These are phyloP conservation scores for Aspergillus novoparasiticus DNA, from an alignment of 2,329 filamentous ascomycete genomes.

Conservation along the genomic window DNA sequence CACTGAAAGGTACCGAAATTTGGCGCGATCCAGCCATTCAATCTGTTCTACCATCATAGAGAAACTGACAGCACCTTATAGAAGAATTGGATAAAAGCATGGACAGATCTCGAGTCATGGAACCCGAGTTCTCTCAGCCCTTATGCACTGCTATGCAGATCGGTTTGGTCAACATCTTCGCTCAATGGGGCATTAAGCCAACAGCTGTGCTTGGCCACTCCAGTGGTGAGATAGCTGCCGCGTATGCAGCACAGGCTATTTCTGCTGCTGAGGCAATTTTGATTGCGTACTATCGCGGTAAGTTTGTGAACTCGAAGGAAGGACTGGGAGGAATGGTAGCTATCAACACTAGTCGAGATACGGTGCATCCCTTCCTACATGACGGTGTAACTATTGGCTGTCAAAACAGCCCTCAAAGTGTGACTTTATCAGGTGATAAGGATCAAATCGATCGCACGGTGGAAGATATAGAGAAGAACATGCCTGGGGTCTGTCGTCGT, in stretches of 20 bases:
- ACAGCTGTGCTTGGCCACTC: constrained; percentile 32
- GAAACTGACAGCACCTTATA: too few species aligned
- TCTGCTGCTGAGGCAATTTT: constrained; percentile 6
- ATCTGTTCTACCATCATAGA: too few species aligned
- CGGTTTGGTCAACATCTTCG: constrained; percentile 31
- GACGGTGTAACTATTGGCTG: too few species aligned
- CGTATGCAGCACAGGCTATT: constrained; percentile 10
- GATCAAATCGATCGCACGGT: too few species aligned
- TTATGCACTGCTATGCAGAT: constrained; percentile 31
- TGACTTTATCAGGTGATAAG: too few species aligned
- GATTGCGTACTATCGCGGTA: constrained; percentile 7
- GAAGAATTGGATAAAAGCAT: too few species aligned
- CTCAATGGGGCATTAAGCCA: constrained; percentile 27
- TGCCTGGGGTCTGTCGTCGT: too few species aligned
- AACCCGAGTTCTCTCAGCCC: constrained; percentile 11
- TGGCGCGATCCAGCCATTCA: too few species aligned
- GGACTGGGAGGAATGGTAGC: constrained; percentile 23
- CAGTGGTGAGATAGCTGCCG: constrained; percentile 34
- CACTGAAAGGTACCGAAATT: too few species aligned
- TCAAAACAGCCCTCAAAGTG: too few species aligned
- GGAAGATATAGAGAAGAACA: too few species aligned
- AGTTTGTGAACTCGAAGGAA: background rate
- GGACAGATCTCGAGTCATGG: constrained; percentile 1
- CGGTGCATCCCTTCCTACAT: too few species aligned
- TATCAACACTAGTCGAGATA: constrained; percentile 14